A percentile compares a stretch with the other conserved stretches of the same genome.
Conservation (phyloP, 2,329 filamentous ascomycete species). For the Xylaria sp. region DNA sequence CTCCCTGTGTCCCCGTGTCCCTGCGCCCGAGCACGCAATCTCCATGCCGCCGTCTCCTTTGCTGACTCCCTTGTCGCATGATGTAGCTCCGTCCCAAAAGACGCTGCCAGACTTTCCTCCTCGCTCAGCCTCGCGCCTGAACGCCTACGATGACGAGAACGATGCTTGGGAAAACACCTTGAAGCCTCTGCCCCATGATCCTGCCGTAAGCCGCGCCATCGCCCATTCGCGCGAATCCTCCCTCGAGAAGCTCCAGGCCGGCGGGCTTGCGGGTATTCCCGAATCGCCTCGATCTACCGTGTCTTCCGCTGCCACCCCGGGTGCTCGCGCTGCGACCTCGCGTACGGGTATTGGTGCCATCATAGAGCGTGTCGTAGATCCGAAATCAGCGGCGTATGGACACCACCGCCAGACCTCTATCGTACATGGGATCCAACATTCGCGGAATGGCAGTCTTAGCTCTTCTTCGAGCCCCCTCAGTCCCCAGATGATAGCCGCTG, state of each 20-base stretch:
- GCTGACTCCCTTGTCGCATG: conserved; percentile 46
- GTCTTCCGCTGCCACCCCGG: conserved; percentile 50
- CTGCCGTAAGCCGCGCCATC: conserved; percentile 53
- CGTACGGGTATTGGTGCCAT: conserved; percentile 57
- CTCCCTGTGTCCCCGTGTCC: conserved; percentile 35
- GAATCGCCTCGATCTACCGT: conserved; percentile 48
- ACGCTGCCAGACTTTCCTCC: conserved; percentile 65
- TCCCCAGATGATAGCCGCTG: conserved; percentile 83
- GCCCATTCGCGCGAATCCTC: conserved; percentile 70
- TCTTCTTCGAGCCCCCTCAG: conserved; percentile 86
- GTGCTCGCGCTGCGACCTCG: conserved; percentile 56
- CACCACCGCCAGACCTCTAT: conserved; percentile 98
- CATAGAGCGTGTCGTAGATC: conserved; percentile 66
- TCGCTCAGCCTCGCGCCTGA: conserved; percentile 62
- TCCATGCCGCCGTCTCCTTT: conserved; percentile 38
- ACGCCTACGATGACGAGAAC: conserved; percentile 61
- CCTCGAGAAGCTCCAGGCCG: conserved; percentile 62
- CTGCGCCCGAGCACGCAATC: conserved; percentile 11
- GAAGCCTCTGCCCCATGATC: conserved; percentile 59
- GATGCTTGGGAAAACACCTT: conserved; percentile 63
- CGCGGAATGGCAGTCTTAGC: conserved; percentile 87
- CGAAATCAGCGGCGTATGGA: conserved; percentile 72
- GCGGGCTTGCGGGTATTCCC: conserved; percentile 49
- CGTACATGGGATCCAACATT: conserved; percentile 95
- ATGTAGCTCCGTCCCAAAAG: conserved; percentile 66